Evolutionary conservation across 23 red algal genomes (phyloP).

Genomic region (Gracilaria gracilis): DNA sequence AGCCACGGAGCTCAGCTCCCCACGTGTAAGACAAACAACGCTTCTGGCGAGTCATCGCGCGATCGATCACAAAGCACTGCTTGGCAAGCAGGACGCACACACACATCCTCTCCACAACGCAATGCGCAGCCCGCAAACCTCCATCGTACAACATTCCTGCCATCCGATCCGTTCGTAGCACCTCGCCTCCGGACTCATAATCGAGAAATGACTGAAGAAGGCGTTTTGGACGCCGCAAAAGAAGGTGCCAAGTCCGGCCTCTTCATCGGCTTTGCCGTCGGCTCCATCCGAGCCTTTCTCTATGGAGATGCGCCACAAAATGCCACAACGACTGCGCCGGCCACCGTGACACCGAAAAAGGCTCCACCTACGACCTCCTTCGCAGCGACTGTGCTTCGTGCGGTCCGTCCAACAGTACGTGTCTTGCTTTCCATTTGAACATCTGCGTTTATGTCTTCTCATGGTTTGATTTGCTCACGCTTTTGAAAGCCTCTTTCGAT

Average conservation of each 20-base stretch:
- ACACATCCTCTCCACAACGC: too few relatives aligned
- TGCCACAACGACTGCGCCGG: not conserved
- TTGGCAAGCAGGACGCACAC: too few relatives aligned
- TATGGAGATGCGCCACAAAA: not conserved
- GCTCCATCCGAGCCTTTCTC: not conserved
- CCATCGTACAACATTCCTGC: not conserved
- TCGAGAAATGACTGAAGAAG: slow-evolving; percentile 13
- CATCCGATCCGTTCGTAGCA: not conserved
- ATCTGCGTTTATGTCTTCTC: not conserved
- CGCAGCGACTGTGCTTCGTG: not conserved
- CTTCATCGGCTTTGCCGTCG: not conserved
- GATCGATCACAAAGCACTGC: too few relatives aligned
- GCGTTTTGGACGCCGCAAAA: slow-evolving; percentile 16
- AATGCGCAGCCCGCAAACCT: not conserved
- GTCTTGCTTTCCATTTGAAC: not conserved
- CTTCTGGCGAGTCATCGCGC: too few relatives aligned
- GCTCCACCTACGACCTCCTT: not conserved
- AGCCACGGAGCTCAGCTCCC: too few relatives aligned
- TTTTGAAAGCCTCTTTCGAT: slow-evolving; percentile 22
- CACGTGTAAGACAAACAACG: too few relatives aligned
- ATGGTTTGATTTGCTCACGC: slow-evolving; percentile 3
- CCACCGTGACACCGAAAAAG: not conserved
- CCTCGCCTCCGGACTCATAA: not conserved
- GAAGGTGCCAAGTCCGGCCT: slow-evolving; percentile 9
- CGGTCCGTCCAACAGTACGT: not conserved